Conservation (phyloP, 1,139 yeast species). For the Magnusiomyces magnusii region DNA sequence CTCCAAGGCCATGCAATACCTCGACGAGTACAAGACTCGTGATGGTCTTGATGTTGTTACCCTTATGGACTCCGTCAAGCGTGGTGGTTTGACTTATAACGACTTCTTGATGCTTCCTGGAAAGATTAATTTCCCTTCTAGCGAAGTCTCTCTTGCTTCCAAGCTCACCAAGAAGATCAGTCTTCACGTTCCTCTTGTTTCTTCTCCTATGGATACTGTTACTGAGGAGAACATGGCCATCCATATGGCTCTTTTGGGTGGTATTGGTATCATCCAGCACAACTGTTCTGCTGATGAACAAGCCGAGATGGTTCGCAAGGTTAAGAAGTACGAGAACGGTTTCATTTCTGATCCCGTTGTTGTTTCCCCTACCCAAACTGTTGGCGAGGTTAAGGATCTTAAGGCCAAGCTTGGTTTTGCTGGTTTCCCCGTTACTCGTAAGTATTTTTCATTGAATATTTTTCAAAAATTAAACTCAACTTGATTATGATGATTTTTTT, state of each 20-base stretch:
- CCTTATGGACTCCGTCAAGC: conserved; percentile 79
- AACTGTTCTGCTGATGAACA: conserved; percentile 95
- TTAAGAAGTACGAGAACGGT: conserved; percentile 95
- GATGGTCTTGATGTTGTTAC: conserved; percentile 84
- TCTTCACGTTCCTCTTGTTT: conserved; percentile 88
- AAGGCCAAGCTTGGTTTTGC: conserved; percentile 79
- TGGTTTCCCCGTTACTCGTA: conserved; percentile 99
- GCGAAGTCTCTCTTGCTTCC: conserved; percentile 68
- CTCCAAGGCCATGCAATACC: conserved; percentile 58
- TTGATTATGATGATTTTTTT: conserved; percentile 33
- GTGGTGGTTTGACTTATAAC: conserved; percentile 97
- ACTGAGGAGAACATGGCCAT: conserved; percentile 98
- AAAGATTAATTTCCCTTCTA: conserved; percentile 81
- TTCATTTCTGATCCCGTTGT: conserved; percentile 94
- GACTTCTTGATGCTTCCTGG: conserved; percentile 96
- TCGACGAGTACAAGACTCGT: conserved; percentile 51
- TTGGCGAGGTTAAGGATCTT: conserved; percentile 71
- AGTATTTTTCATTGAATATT: conserved; percentile 37
- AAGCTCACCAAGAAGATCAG: conserved; percentile 86
- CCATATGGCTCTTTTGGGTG: conserved; percentile 97
- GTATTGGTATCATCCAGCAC: conserved; percentile 98
- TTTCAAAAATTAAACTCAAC: not conserved
- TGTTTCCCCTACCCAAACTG: conserved; percentile 64
- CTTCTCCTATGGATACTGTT: conserved; percentile 99
- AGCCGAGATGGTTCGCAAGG: conserved; percentile 97